Base-by-base conservation (phyloP, 2,329 filamentous ascomycete species). In the Didymella pomorum region DNA sequence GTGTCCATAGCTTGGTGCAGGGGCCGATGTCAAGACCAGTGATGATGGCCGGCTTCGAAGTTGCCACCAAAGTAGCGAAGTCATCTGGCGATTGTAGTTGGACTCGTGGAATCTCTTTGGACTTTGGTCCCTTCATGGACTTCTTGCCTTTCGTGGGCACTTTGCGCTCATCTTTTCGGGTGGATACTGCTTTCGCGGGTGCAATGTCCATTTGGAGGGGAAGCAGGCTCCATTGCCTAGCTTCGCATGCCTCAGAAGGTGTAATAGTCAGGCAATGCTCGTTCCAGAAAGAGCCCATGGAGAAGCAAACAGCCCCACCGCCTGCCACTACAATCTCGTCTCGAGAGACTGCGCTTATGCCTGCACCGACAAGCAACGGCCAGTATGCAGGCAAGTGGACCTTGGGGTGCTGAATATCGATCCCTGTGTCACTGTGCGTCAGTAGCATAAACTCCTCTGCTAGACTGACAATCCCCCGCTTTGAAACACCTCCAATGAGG, bases 201-300 rank as follows among this genome's bases (percentile, higher is more conserved):
- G 62, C 53, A 48, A 50, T 53, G 52, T 60, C 50, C 29, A 51
- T 47, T 52, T 64, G 62, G 56, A 28, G 49, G 45, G 56, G 48
- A 29, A 56, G 44, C 21, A 41, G 49, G 53, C 57, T 58, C 71
- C 72, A 73, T 49, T 58, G 25, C 44, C 52, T 64, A 35, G 54
- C 25, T 51, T 63, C 63, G 61, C 61, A 59, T 48, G 48, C 58
- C 55, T 45, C 56, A 33, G 29, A 45, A 42, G 56, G 50, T 41
- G 64, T 64, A 26, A 76, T 66, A 4, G 58, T 61, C 16, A 75
- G 49, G 31, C 61, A 63, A 12, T 67, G 67, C 52, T 69, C 52
- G 47, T 93, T 93, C 91, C 91, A 96, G 69, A 86, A 93, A 7
- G 90, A 91, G 1, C 93, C 93, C 83, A 96, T 96, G 0, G 91